Conservation (phyloP, 345 rosid species). For the Citrus sinensis region DVS_A1.0 CM039165.1:11430001-11430500, state of each 20-base stretch:
- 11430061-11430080: neutral
- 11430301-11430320: constrained; percentile 9
- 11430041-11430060: neutral
- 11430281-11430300: constrained; percentile 15
- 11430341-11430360: constrained; percentile 9
- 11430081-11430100: neutral
- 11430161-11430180: neutral
- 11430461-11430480: neutral
- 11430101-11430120: neutral
- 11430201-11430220: neutral
- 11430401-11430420: constrained; percentile 3
- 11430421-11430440: neutral
- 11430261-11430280: constrained; percentile 26
- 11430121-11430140: neutral
- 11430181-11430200: neutral
- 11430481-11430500: neutral
- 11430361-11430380: neutral
- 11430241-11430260: neutral
- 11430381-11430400: neutral
- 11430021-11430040: neutral
- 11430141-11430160: neutral
- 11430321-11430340: constrained; percentile 6
- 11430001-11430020: neutral
- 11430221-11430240: neutral
- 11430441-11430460: neutral